Evolutionary conservation across 345 rosid genomes (phyloP), one percentile per base, ranked within the genome.

Genomic region (Schrenkiella parvula): DNA sequence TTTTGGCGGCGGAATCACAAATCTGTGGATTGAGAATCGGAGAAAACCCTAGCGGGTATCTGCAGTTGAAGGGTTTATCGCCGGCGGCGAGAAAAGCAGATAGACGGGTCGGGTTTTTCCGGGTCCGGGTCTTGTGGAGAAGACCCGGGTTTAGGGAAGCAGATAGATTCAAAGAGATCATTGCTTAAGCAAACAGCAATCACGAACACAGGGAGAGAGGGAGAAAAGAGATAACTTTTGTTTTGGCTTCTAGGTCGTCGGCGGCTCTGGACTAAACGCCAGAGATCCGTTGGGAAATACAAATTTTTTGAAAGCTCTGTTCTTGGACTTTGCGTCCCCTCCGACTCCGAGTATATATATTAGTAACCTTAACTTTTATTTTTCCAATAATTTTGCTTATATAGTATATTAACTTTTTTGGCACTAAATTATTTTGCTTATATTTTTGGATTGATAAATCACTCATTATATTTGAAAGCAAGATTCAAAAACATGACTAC

Each of bases 101-200:
- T 4, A 78, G 43, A 63, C 54, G 74, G 70, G 64, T 65, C 14
- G 66, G 58, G 66, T 54, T 42, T 48, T 71, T 52, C 0, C 25
- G 68, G 68, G 62, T 64, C 15, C 54, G 89, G 78, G 75, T 75
- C 50, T 74, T 79, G 41, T 14, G 61, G 38, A 69, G 69, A 68
- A 78, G 78, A 72, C 79, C 76, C 68, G 80, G 85, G 39, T 70
- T 78, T 4, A 35, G 26, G 35, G 89, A 76, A 50, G 82, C 63
- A 29, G 78, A 52, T 32, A 85, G 88, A 76, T 85, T 85, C 54
- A 80, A 63, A 52, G 88, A 64, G 61, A 84, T 84, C 95, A 87
- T 91, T 19, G 76, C 23, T 52, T 32, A 14, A 35, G 62, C 44
- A 65, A 53, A n/a, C 11, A 58, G 22, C 5, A 66, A 66, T 14